Evolutionary conservation across 805 yeast genomes (phyloP).

Genomic region (Metschnikowia amazonensis): DNA sequence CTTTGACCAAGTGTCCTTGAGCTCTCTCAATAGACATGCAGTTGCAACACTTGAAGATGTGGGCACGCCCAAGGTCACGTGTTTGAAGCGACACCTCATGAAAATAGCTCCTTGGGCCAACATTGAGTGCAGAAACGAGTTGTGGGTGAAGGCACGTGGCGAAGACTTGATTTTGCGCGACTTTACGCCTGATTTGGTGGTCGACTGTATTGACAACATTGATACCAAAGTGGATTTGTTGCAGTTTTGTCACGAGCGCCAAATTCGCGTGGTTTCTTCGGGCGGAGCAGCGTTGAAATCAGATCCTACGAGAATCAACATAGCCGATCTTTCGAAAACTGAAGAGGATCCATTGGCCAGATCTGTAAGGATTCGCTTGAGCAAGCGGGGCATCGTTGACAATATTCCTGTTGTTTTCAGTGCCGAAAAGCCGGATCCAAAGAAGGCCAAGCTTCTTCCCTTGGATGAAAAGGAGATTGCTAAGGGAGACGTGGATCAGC

Average conservation of each 20-base stretch:
- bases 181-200: slow-evolving; percentile 67
- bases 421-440: slow-evolving; percentile 94
- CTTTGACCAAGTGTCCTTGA: slow-evolving; percentile 92
- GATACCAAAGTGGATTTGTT: slow-evolving; percentile 94
- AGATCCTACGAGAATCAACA: slow-evolving; percentile 87
- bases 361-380: slow-evolving; percentile 78
- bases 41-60: slow-evolving; percentile 90
- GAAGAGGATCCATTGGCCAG: slow-evolving; percentile 93
- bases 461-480: slow-evolving; percentile 76
- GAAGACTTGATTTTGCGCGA: slow-evolving; percentile 53
- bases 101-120: slow-evolving; percentile 92
- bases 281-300: slow-evolving; percentile 98
- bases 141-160: slow-evolving; percentile 71
- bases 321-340: slow-evolving; percentile 84
- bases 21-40: slow-evolving; percentile 90
- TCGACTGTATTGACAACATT: slow-evolving; percentile 95
- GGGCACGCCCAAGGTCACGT: slow-evolving; percentile 84
- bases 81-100: slow-evolving; percentile 62
- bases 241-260: slow-evolving; percentile 59
- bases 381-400: slow-evolving; percentile 67
- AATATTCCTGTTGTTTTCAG: slow-evolving; percentile 88
- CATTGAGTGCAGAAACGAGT: slow-evolving; percentile 69
- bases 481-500: slow-evolving; percentile 80
- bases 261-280: slow-evolving; percentile 73
- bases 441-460: slow-evolving; percentile 84